Conservation (phyloP, 805 yeast species). For the Ogataea paraovalis region DNA sequence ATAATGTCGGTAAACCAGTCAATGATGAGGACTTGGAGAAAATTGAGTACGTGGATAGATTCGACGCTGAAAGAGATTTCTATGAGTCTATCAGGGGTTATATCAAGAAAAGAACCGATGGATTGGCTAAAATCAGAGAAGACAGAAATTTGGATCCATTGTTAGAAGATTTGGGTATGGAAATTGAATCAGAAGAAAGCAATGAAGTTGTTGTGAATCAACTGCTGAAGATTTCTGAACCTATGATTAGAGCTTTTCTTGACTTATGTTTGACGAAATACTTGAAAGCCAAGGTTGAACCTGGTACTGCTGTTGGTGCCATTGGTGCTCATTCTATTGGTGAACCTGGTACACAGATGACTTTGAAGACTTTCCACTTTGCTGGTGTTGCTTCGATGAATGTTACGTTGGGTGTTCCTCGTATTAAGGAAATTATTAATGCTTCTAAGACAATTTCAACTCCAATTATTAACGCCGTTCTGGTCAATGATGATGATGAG, state of each 20-base stretch:
- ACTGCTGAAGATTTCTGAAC: constrained; percentile 59
- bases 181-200: constrained; percentile 13
- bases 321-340: constrained; percentile 99
- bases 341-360: constrained; percentile 99
- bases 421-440: constrained; percentile 97
- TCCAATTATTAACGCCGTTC: constrained; percentile 90
- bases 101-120: constrained; percentile 50
- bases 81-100: constrained; percentile 71
- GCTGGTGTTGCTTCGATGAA: constrained; percentile 99
- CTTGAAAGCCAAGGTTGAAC: constrained; percentile 88
- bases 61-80: constrained; percentile 84
- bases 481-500: constrained; percentile 91
- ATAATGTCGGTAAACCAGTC: constrained; percentile 62
- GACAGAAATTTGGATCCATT: constrained; percentile 39
- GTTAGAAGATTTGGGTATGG: constrained; percentile 40
- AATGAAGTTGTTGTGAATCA: constrained; percentile 54
- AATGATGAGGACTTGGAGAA: constrained; percentile 40
- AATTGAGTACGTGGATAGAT: constrained; percentile 71
- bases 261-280: constrained; percentile 77
- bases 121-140: constrained; percentile 55
- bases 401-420: constrained; percentile 98
- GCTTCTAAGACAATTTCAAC: constrained; percentile 94
- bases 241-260: constrained; percentile 61
- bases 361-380: constrained; percentile 72
- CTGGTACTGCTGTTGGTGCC: constrained; percentile 99